These are phyloP conservation scores for Zasmidium citrigriseum DNA, from an alignment of 2,329 filamentous ascomycete genomes.

Conservation along the genomic window DNA sequence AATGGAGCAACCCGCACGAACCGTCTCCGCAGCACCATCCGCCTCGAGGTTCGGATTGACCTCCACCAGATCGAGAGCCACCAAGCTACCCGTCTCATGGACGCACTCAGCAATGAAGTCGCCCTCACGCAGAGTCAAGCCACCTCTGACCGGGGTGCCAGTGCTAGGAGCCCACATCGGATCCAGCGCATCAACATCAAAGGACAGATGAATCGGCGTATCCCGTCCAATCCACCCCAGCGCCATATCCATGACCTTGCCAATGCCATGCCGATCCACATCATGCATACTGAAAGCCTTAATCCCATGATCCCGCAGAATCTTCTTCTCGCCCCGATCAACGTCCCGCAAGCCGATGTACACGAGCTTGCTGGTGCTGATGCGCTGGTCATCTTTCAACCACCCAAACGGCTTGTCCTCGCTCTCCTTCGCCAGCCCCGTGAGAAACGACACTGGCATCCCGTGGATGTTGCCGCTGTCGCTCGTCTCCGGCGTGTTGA, in stretches of 20 bases:
- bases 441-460: slow-evolving; percentile 93
- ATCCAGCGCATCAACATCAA: slow-evolving; percentile 95
- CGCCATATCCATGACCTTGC: slow-evolving; percentile 97
- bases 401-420: slow-evolving; percentile 84
- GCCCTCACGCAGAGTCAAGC: slow-evolving; percentile 88
- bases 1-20: slow-evolving; percentile 85
- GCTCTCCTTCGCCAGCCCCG: slow-evolving; percentile 72
- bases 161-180: slow-evolving; percentile 96
- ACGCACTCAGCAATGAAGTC: slow-evolving; percentile 87
- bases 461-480: slow-evolving; percentile 94
- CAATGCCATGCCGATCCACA: slow-evolving; percentile 91
- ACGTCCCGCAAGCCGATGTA: slow-evolving; percentile 96
- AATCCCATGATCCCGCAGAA: slow-evolving; percentile 84
- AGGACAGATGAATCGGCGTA: slow-evolving; percentile 94
- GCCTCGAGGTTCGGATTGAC: slow-evolving; percentile 52
- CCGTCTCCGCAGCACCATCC: slow-evolving; percentile 76
- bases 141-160: slow-evolving; percentile 90
- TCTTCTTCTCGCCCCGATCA: slow-evolving; percentile 89
- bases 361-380: slow-evolving; percentile 81
- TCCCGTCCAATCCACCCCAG: slow-evolving; percentile 91
- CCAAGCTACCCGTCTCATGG: slow-evolving; percentile 56
- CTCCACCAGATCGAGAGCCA: slow-evolving; percentile 60
- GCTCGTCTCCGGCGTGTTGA: slow-evolving; percentile 91
- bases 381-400: slow-evolving; percentile 71
- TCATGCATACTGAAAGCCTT: slow-evolving; percentile 99